Evolutionary conservation across 2,329 filamentous ascomycete species (phyloP), one percentile per base, ranked within the genome.

Genomic region (Fusarium lateritium): DNA sequence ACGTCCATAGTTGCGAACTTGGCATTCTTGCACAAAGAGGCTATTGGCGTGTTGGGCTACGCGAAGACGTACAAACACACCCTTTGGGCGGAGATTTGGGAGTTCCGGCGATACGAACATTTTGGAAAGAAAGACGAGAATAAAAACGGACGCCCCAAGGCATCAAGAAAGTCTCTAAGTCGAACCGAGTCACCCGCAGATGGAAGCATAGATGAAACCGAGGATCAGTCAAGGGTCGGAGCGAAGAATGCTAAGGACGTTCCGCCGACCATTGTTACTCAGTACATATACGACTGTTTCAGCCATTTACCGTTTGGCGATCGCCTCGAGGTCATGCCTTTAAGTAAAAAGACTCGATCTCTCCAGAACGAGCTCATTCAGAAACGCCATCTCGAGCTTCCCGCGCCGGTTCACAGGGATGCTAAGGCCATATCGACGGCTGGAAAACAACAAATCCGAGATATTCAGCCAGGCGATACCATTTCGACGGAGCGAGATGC

Each of bases 201-300:
- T 5, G 45, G 36, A 31, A 58, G 47, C 6, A 21, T 45, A 5
- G 42, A 59, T 6, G 24, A 6, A 33, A 26, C 31, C 14, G 58
- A 47, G n/a, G 43, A 38, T 22, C 50, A 56, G 11, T 7, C 26
- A 17, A 40, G 39, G n/a, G 6, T 14, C 17, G 49, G 39, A 8
- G 42, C 28, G 26, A 65, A 76, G 39, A 42, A 68, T 10, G 47
- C 8, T 10, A 36, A 44, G 6, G 33, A 62, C 28, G 33, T 56
- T 19, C 63, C 75, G 0, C 75, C 75, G 5, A 95, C 93, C 0
- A 79, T 92, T 0, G 90, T 94, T 0, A 95, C 93, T 0, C 87
- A 90, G 0, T 92, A 91, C 57, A 86, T 92, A 0, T 85, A 88
- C 62, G 74, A 86, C 5, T 87, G 87, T 56, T 96, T 96, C 67